A percentile compares a stretch with the other conserved stretches of the same genome.
phyloP scores from a whole-genome alignment of 805 yeast species.

The Citeromyces matritensis region DNA sequence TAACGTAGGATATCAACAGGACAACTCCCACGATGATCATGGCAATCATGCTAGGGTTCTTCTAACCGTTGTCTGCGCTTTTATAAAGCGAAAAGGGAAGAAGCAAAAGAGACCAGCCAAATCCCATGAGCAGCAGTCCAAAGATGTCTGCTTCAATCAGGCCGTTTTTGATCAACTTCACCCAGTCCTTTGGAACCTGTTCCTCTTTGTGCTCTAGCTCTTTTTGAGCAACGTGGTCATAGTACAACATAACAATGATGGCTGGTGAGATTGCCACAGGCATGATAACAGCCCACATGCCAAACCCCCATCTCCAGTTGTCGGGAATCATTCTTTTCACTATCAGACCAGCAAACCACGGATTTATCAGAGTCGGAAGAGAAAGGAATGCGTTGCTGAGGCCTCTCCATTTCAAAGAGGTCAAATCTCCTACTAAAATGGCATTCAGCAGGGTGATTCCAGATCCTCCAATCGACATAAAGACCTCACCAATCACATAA shows the following conservation, averaged over 20 bases:
- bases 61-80: background rate
- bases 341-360: slow-evolving; percentile 12
- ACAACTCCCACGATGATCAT: background rate
- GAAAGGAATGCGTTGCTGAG: slow-evolving; percentile 6
- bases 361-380: slow-evolving; percentile 11
- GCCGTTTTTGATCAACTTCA: too few species aligned
- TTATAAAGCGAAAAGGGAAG: background rate
- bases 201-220: too few species aligned
- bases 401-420: slow-evolving; percentile 14
- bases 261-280: slow-evolving; percentile 21
- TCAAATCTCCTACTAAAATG: slow-evolving; percentile 13
- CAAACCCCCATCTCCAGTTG: slow-evolving; percentile 41
- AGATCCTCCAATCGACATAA: slow-evolving; percentile 14
- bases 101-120: slow-evolving; percentile 1
- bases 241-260: slow-evolving; percentile 11
- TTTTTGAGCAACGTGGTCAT: slow-evolving; percentile 4
- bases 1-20: background rate
- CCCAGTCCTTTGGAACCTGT: too few species aligned
- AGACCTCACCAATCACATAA: slow-evolving; percentile 15
- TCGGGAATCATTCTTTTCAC: slow-evolving; percentile 22
- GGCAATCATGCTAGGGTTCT: background rate
- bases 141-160: slow-evolving; percentile 2
- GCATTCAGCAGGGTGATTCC: slow-evolving; percentile 11
- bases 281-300: slow-evolving; percentile 28
- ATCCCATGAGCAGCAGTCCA: background rate